Evolutionary conservation across 129 eudicot genomes (phyloP), one percentile per base, ranked within the genome.

Genomic region (Rutidosis leptorrhynchoides): DNA sequence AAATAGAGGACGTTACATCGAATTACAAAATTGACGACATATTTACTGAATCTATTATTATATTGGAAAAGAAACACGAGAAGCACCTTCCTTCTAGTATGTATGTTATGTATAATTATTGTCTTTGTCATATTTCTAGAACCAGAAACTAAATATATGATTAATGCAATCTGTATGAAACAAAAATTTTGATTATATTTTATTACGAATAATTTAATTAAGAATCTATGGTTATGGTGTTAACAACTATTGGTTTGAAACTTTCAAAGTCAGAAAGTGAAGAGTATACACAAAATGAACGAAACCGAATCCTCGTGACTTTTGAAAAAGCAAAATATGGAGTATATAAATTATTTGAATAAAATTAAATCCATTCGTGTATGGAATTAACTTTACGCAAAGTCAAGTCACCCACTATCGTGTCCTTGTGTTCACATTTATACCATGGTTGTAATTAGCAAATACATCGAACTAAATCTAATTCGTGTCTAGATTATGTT

Each of bases 1-100:
- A 55, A 23, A 55, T 24, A 23, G 32, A 55, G 60, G 27, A 55
- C 14, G 23, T 55, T 55, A 11, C 1, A 25, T 55, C 23, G 60
- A 55, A 23, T 14, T 19, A 56, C 62, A 25, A 23, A 56, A 55
- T 55, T 55, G n/a, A 19, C 12, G 61, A 55, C 62, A 56, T 56
- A 26, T 14, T 32, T 27, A 19, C 21, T 25, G 33, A 25, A 32
- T 10, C 24, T 56, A 24, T 1, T 19, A 25, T 33, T 10, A 56
- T 56, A 24, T 1, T 19, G 57, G 29, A 10, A 16, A 23, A 12
- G 32, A 56, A 55, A 22, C 17, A 49, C 24, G 55, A 20, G 22
- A 49, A 23, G 53, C 53, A 16, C 53, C 53, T 23, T 54, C 32
- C 6, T 54, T 17, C 6, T 22, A 55, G n/a, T 55, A 21, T 24